Evolutionary conservation across 2,329 filamentous ascomycete species (phyloP), one percentile per base, ranked within the genome.

Genomic region (Cladosporium colombiae): DNA sequence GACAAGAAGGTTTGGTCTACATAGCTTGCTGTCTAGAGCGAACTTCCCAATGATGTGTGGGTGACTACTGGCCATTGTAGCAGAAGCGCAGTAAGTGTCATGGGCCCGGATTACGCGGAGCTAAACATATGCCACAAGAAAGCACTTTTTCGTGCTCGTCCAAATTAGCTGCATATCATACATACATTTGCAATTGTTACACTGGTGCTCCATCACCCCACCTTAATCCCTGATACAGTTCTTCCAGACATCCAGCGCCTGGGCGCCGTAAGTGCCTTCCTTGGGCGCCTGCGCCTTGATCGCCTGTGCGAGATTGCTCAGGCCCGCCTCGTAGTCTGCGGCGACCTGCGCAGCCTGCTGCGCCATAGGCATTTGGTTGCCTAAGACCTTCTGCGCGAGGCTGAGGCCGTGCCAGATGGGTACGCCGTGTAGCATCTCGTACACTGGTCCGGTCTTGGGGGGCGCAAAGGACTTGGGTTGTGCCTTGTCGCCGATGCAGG

Each of bases 321-420:
- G 59, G 7, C 68, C 67, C 14, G 67, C 65, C 37, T 74, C 71
- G 63, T 74, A 77, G 29, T 72, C 67, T 14, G 66, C 61, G 6
- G 71, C 64, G n/a, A 74, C 66, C 44, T 70, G 67, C 23, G 63
- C 62, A 11, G 71, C 73, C 11, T 69, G 63, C 11, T 69, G 53
- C 1, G 65, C 53, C 27, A 71, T 62, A 8, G 74, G 73, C 57
- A 73, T 72, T 68, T 79, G 76, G 10, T 77, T 65, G 11, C 78
- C 78, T 0, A 82, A 75, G 5, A 82, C 77, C 37, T 76, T 75
- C 60, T 75, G 73, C 1, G 81, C 77, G 5, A 81, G 75, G 56
- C 70, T 74, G n/a, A 83, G 74, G n/a, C 77, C 81, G 65, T 81
- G 80, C 76, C 76, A 81, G 25, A 81, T 70, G 14, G 78, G 75